Base-by-base conservation (phyloP, 2,329 filamentous ascomycete species). In the Diplodia corticola region DNA sequence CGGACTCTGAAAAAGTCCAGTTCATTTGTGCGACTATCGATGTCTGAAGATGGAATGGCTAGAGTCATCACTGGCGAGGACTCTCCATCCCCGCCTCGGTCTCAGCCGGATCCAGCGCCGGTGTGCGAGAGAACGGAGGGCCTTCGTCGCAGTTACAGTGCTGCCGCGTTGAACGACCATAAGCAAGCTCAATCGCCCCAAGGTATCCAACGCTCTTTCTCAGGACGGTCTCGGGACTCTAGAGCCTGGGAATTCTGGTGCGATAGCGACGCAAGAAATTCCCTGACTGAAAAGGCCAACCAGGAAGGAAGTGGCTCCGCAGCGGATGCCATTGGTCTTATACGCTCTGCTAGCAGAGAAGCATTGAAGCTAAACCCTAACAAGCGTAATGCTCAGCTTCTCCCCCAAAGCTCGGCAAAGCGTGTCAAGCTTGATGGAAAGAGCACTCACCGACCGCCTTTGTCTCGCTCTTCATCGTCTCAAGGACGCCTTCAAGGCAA, bases 211-310 rank as follows among this genome's bases (percentile, higher is more conserved):
- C 80, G 64, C 24, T 40, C 89, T 20, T 80, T 81, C 37, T 88
- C 89, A 65, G 91, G 91, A 17, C 76, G 94, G 66, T 97, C 93
- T 66, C 88, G 92, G 64, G 91, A 97, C 76, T 91, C 93, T 20
- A 88, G 93, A 60, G 91, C 90, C 6, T 97, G 94, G 94, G 92
- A 96, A 73, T 92, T 92, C 66, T 93, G 91, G 80, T 94, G 92
- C 72, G 92, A 96, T 74, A 88, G 89, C 7, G 91, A 95, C 70
- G 83, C 86, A 61, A 88, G 90, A 50, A 91, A 92, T 66, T 91
- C 92, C 70, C 81, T 97, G 65, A 93, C 89, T 24, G 86, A 86
- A n/a, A 90, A 92, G 70, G 91, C 91, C 10, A 90, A 94, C 78
- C 88, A 91, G 71, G 92, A 96, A 74, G 87, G 87, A 7, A 91